These are phyloP conservation scores for Orbilia quercus DNA, from an alignment of 2,329 filamentous ascomycete species.

Conservation along the genomic window DNA sequence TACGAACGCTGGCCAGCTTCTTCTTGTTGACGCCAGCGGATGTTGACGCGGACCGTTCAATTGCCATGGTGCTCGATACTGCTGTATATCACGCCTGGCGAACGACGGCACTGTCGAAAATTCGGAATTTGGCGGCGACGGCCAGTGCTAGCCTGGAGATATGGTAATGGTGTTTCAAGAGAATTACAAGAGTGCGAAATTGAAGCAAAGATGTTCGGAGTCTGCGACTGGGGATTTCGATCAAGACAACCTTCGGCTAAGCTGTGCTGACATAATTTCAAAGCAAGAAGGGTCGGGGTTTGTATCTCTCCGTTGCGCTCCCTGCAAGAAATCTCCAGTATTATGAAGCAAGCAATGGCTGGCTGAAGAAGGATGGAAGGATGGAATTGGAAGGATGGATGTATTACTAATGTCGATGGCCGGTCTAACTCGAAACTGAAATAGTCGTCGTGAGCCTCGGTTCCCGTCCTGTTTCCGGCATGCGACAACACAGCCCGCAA, in stretches of 20 bases:
- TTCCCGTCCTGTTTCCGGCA: conserved; percentile 14
- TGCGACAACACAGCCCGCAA: conserved; percentile 24
- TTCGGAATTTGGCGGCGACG: conserved; percentile 20
- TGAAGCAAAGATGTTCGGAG: conserved; percentile 13
- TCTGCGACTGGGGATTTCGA: conserved; percentile 11
- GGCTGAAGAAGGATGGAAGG: conserved; percentile 7
- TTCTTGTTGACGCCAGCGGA: conserved; percentile 44
- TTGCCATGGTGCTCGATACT: conserved; percentile 35
- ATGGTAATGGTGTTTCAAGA: no score
- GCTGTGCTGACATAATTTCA: conserved; percentile 51
- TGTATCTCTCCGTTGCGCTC: conserved; percentile 39
- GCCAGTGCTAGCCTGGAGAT: neutral
- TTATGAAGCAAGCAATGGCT: no score
- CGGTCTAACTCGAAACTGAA: conserved; percentile 27
- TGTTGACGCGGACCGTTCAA: conserved; percentile 37
- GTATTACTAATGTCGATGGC: conserved; percentile 36
- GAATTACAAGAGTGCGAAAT: conserved; percentile 7
- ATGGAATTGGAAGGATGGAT: conserved; percentile 4
- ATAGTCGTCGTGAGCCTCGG: conserved; percentile 30
- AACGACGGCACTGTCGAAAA: neutral
- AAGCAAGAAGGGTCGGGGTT: conserved; percentile 24
- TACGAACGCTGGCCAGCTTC: conserved; percentile 36
- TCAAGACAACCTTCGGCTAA: conserved; percentile 23
- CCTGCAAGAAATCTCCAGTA: neutral
- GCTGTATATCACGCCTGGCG: neutral